These are phyloP conservation scores for Nemania bipapillata DNA, from an alignment of 2,329 filamentous ascomycete species.

Conservation along the genomic window DNA sequence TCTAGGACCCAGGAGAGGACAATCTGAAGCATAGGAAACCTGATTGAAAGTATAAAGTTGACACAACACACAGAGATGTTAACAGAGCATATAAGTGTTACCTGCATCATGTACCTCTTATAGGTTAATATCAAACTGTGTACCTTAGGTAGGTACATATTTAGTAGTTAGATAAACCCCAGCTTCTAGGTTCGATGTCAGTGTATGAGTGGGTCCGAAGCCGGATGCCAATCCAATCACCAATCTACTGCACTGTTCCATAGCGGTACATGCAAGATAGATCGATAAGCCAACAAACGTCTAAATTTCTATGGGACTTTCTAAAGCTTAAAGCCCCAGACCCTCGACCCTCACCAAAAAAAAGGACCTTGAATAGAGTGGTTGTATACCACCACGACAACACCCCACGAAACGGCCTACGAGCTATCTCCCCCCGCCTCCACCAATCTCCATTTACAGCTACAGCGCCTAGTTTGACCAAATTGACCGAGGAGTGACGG, in stretches of 20 bases:
- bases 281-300: slow-evolving; percentile 29
- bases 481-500: neutral
- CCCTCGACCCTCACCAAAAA: too few relatives aligned
- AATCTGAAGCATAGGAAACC: slow-evolving; percentile 16
- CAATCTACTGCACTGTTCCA: too few relatives aligned
- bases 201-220: neutral
- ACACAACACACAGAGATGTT: neutral
- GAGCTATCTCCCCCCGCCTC: neutral
- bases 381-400: neutral
- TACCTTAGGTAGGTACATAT: too few relatives aligned
- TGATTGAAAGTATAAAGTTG: neutral
- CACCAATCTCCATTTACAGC: neutral
- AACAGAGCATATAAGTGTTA: too few relatives aligned
- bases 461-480: neutral
- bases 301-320: slow-evolving; percentile 24
- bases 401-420: slow-evolving; percentile 2
- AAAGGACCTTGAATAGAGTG: slow-evolving; percentile 1
- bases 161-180: too few relatives aligned
- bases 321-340: neutral
- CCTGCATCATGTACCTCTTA: too few relatives aligned
- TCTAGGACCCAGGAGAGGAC: slow-evolving; percentile 35
- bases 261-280: neutral
- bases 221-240: too few relatives aligned
- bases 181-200: too few relatives aligned
- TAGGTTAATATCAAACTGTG: too few relatives aligned